These are phyloP conservation scores for Nicotiana benthamiana DNA, from an alignment of 257 asterid species.

Conservation along the genomic window DNA sequence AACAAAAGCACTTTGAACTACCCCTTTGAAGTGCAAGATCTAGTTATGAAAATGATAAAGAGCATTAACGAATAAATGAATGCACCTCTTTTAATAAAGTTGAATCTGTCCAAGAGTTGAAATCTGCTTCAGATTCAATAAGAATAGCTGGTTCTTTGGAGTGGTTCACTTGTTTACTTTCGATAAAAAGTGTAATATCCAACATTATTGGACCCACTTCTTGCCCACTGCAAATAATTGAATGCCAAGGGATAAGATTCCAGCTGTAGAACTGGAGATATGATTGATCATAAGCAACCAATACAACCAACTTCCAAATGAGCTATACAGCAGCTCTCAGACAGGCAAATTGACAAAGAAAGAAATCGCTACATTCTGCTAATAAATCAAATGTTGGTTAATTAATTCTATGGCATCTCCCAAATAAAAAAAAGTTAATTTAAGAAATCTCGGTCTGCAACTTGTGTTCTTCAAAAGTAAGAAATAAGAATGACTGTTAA, in stretches of 20 bases:
- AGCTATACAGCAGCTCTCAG: not conserved
- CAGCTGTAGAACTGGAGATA: not conserved
- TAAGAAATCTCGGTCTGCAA: not conserved
- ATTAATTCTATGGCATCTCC: not conserved
- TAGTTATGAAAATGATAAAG: not conserved
- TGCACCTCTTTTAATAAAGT: slow-evolving; percentile 19
- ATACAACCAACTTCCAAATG: not conserved
- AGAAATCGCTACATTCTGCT: not conserved
- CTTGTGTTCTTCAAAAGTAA: not conserved
- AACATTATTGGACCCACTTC: slow-evolving; percentile 50
- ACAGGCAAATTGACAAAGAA: not conserved
- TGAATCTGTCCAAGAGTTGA: slow-evolving; percentile 20
- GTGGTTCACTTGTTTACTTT: slow-evolving; percentile 17
- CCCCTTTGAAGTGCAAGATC: not conserved
- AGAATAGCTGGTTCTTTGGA: slow-evolving; percentile 30
- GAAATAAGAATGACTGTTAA: not conserved
- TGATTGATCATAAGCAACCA: not conserved
- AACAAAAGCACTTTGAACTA: not conserved
- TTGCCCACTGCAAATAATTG: slow-evolving; percentile 50
- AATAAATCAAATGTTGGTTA: not conserved
- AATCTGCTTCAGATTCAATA: slow-evolving; percentile 31
- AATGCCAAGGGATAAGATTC: not conserved
- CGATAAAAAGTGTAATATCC: slow-evolving; percentile 24
- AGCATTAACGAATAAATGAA: not conserved
- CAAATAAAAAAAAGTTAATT: not conserved